Conservation (phyloP, 2,329 filamentous ascomycete genomes). For the Penicillium sp. region DNA sequence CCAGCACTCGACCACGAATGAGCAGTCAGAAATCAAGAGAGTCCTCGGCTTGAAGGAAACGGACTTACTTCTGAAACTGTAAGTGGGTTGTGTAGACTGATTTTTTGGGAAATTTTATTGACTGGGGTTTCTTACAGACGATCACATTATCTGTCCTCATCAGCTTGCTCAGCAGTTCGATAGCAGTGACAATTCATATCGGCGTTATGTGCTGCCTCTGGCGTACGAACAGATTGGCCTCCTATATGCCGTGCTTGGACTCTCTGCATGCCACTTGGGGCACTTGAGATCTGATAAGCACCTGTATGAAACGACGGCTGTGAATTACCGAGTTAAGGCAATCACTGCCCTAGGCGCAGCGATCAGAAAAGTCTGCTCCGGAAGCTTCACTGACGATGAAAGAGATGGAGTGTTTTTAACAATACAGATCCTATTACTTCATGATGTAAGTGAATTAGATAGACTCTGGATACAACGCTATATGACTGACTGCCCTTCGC, state of each 20-base stretch:
- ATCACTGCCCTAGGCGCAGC: constrained; percentile 36
- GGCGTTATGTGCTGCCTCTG: constrained; percentile 38
- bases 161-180: constrained; percentile 36
- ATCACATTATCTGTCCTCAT: constrained; percentile 38
- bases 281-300: constrained; percentile 27
- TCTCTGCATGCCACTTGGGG: constrained; percentile 39
- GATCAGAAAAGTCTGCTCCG: constrained; percentile 36
- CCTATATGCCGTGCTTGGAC: constrained; percentile 37
- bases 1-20: neutral
- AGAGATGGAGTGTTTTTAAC: constrained; percentile 39
- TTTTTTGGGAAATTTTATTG: neutral
- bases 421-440: constrained; percentile 40
- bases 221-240: constrained; percentile 38
- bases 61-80: constrained; percentile 31
- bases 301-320: constrained; percentile 34
- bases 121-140: constrained; percentile 26
- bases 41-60: constrained; percentile 25
- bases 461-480: neutral
- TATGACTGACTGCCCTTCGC: neutral
- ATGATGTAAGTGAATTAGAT: constrained; percentile 34
- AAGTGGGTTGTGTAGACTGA: neutral
- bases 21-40: neutral
- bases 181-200: constrained; percentile 36
- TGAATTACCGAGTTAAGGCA: constrained; percentile 39
- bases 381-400: constrained; percentile 31